A percentile compares a stretch with the other conserved stretches of the same genome.
Conservation (phyloP, 768 basidiomycete genomes). For the Amanita pseudoporphyria region DNA sequence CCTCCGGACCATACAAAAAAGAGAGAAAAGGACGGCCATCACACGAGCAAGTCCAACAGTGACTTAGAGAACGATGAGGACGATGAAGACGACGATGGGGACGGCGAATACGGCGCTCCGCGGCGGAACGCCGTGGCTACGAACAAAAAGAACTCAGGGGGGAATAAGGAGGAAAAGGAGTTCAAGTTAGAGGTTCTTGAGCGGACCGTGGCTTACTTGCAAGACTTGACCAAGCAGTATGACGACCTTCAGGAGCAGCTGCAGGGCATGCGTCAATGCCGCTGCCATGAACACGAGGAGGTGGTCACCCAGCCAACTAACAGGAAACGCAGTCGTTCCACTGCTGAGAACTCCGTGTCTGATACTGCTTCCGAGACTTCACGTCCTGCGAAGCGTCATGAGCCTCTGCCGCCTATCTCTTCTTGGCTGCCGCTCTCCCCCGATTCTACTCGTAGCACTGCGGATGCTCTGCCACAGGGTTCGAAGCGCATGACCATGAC, state of each 20-base stretch:
- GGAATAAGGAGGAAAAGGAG: constrained; percentile 64
- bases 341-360: neutral
- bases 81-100: constrained; percentile 26
- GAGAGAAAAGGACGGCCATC: neutral
- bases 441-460: constrained; percentile 21
- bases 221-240: constrained; percentile 56
- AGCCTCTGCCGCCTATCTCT: constrained; percentile 57
- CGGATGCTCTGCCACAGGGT: constrained; percentile 15
- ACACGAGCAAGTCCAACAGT: constrained; percentile 6
- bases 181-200: constrained; percentile 90
- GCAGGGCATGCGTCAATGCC: constrained; percentile 10
- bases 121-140: constrained; percentile 15
- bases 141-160: constrained; percentile 21
- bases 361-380: neutral
- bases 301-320: constrained; percentile 10
- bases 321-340: constrained; percentile 7
- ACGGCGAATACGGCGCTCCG: constrained; percentile 21
- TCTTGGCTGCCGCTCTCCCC: constrained; percentile 47
- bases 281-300: constrained; percentile 18
- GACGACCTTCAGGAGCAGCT: constrained; percentile 21
- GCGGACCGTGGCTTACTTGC: constrained; percentile 70
- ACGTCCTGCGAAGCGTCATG: constrained; percentile 11
- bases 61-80: constrained; percentile 28
- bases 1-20: constrained; percentile 41
- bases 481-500: constrained; percentile 7